Conservation (phyloP, 371 early-diverging fungal species). For the Nosema muscidifuracis region DNA sequence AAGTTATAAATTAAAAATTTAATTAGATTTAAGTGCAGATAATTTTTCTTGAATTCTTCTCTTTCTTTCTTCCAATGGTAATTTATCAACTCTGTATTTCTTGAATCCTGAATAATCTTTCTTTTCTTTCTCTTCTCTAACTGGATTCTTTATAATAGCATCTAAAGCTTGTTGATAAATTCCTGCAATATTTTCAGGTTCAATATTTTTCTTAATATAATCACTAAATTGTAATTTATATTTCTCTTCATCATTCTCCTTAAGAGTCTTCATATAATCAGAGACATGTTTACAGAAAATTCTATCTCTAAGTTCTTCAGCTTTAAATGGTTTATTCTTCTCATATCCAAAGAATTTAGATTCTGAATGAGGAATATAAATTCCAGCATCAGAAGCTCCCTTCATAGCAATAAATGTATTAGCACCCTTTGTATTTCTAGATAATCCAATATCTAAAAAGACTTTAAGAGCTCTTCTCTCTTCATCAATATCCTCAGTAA, state of each 20-base stretch:
- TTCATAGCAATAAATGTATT: slow-evolving; percentile 97
- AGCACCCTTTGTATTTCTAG: slow-evolving; percentile 94
- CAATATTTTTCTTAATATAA: slow-evolving; percentile 80
- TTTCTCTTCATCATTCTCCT: slow-evolving; percentile 92
- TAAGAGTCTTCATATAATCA: slow-evolving; percentile 90
- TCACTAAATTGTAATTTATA: slow-evolving; percentile 90
- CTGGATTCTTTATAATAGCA: slow-evolving; percentile 44
- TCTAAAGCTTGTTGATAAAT: slow-evolving; percentile 84
- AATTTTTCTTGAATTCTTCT: slow-evolving; percentile 51
- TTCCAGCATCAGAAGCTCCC: slow-evolving; percentile 98
- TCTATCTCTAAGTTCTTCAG: slow-evolving; percentile 86
- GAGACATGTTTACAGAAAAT: slow-evolving; percentile 95
- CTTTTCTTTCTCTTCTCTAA: slow-evolving; percentile 45
- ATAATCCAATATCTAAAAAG: slow-evolving; percentile 96
- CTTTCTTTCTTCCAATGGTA: slow-evolving; percentile 58
- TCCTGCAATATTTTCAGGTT: slow-evolving; percentile 82
- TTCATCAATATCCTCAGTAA: slow-evolving; percentile 78
- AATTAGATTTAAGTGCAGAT: slow-evolving; percentile 14
- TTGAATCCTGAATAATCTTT: slow-evolving; percentile 54
- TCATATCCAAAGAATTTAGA: slow-evolving; percentile 94
- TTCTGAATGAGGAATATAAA: slow-evolving; percentile 92
- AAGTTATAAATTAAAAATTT: slow-evolving; percentile 14
- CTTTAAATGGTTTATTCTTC: slow-evolving; percentile 76
- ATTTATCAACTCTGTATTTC: slow-evolving; percentile 47
- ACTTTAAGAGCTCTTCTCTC: slow-evolving; percentile 94